Base-by-base conservation (phyloP, 208 protist genomes). In the Wallacemonas rigidus region DNA sequence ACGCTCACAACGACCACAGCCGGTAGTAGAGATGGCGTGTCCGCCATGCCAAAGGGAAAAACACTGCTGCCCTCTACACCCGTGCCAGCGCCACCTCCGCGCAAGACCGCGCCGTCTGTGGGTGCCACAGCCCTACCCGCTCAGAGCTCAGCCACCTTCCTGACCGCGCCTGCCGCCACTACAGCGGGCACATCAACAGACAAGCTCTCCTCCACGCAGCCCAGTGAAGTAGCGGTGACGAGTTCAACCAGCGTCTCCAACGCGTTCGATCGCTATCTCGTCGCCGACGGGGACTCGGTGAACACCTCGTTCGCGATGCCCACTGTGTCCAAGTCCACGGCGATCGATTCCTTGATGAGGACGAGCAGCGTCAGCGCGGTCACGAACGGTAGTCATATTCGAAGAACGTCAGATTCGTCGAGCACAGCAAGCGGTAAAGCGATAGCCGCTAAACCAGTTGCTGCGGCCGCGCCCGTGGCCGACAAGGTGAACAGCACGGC, bases 251-350 rank as follows among this genome's bases (percentile, higher is more conserved):
- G 55, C 17, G 17, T 11, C 15, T 9, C 35, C 15, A 60, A 60
- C 55, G 55, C 55, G 0, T 60, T 60, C 1, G 55, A 60, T 35
- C 8, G 17, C 15, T 60, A 60, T 17, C 15, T 60, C 15, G 7
- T 60, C 7, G 55, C 55, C 55, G 55, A 3, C 48, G 43, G 36
- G 3, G 62, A 58, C 41, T 55, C 26, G 40, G n/a, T 26, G 12
- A 67, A n/a, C 36, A 74, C n/a, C 74, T 44, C 1, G 53, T 44
- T 57, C 55, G 43, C 36, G 57, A 55, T 53, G 55, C 7, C 55
- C 55, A 9, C 55, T 9, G 11, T 17, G 26, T 26, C 26, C 26
- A 26, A 26, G 26, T 26, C 26, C 26, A 26, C 26, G 26, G 0
- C 0, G 26, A 26, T 26, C 26, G 26, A 26, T 26, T 26, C 26